A percentile compares a stretch with the other conserved stretches of the same genome.
Conservation (phyloP, 768 basidiomycete species). For the Austroboletus eburneus region DNA sequence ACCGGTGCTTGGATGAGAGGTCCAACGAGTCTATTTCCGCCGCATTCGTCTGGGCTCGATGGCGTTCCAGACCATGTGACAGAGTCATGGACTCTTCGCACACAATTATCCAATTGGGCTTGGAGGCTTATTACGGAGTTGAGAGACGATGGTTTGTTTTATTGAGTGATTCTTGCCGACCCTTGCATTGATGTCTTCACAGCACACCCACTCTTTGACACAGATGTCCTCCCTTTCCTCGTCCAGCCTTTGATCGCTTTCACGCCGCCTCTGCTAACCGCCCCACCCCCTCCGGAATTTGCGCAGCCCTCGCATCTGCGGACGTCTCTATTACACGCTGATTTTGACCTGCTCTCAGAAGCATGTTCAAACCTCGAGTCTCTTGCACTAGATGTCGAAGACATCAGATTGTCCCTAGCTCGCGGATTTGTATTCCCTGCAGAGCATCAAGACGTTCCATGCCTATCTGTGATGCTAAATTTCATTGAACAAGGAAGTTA, state of each 20-base stretch:
- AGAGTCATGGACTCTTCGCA: conserved; percentile 66
- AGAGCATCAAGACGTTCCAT: conserved; percentile 52
- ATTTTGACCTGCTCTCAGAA: conserved; percentile 72
- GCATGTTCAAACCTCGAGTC: conserved; percentile 74
- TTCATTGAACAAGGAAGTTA: conserved; percentile 75
- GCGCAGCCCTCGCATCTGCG: conserved; percentile 38
- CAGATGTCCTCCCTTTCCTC: conserved; percentile 61
- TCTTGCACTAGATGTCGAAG: conserved; percentile 72
- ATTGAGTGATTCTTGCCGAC: neutral
- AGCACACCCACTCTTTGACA: conserved; percentile 58
- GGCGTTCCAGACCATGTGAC: conserved; percentile 26
- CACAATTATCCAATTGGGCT: conserved; percentile 66
- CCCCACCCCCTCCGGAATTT: conserved; percentile 36
- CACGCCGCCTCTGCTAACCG: conserved; percentile 47
- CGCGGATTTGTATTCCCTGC: conserved; percentile 57
- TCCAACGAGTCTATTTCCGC: conserved; percentile 19
- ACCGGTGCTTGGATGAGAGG: conserved; percentile 58
- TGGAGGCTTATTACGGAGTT: conserved; percentile 75
- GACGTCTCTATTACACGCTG: conserved; percentile 50
- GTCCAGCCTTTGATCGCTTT: conserved; percentile 56
- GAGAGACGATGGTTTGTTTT: conserved; percentile 58
- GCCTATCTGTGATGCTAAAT: conserved; percentile 59
- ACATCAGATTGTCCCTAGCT: conserved; percentile 67
- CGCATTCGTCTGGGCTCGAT: conserved; percentile 14
- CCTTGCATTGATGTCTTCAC: conserved; percentile 5